Base-by-base conservation (phyloP, 2,329 filamentous ascomycete genomes). In the Paracorniculantispora psalliotae region DNA sequence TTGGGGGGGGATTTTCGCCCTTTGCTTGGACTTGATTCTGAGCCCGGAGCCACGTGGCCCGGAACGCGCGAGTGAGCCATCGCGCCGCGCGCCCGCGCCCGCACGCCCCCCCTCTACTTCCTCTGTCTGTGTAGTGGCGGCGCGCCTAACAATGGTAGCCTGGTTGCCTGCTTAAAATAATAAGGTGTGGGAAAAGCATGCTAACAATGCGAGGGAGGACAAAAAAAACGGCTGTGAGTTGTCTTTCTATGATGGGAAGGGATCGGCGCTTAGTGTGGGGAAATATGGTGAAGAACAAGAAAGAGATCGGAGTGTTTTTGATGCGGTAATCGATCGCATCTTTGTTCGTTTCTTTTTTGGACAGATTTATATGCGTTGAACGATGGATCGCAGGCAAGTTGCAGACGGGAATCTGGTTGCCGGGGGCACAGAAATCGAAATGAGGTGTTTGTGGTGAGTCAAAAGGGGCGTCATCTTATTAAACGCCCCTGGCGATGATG, bases 41-140 rank as follows among this genome's bases (percentile, higher is more conserved):
- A 59, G 57, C 57, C 43, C 25, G n/a, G 57, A 50, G 51, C 57
- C 57, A 59, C 57, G 57, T 59, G 57, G 50, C 55, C 8, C 23
- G 12, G 10, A 28, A 25, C 26, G 41, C 26, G 25, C 30, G 19
- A n/a, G 49, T 33, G 30, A 12, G 30, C n/a, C n/a, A n/a, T n/a
- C n/a, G n/a, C n/a, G 12, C 7, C 30, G 30, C 30, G 30, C 6
- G 7, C 30, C 30, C 19, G 33, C 49, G 39, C 37, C 3, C 13
- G 35, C 50, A 39, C 48, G 33, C 50, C 35, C 50, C 49, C 49
- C 23, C 17, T 39, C 21, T 23, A 10, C 8, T 15, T 12, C 35
- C 21, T 15, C 15, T 43, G 3, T 39, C 4, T 21, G 37, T n/a
- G 13, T 17, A n/a, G 49, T 39, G 50, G 50, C 26, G 51, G 51